Evolutionary conservation across 495 filamentous ascomycete species (phyloP).

Genomic region (Hypoxylon trugodes): DNA sequence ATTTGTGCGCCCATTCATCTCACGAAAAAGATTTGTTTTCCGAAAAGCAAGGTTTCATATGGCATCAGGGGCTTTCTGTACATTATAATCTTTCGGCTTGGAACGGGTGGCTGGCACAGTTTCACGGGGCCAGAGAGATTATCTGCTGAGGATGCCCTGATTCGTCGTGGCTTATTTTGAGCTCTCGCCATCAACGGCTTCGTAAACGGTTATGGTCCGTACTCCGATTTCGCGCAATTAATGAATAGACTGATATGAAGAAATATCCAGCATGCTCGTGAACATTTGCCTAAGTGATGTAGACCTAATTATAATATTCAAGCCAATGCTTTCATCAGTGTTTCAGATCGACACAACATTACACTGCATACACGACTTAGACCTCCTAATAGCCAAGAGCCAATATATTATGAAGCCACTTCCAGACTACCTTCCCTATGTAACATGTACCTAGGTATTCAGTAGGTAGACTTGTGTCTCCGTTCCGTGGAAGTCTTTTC

Average conservation of each 20-base stretch:
- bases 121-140: background rate
- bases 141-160: slow-evolving; percentile 11
- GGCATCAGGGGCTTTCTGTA: slow-evolving; percentile 35
- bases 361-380: no score
- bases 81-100: slow-evolving; percentile 34
- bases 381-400: no score
- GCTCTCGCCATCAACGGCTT: slow-evolving; percentile 10
- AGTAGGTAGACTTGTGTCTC: no score
- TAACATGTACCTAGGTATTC: no score
- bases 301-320: no score
- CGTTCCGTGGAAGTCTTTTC: no score
- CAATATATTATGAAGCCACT: no score
- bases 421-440: no score
- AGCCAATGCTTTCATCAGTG: no score
- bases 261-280: no score
- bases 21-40: slow-evolving; percentile 20
- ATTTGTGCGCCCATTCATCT: slow-evolving; percentile 10
- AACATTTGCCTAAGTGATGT: no score
- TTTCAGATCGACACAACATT: background rate
- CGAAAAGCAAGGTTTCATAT: slow-evolving; percentile 17
- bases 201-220: slow-evolving; percentile 8
- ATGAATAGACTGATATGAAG: slow-evolving; percentile 31
- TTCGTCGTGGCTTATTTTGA: slow-evolving; percentile 3
- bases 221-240: slow-evolving; percentile 15
- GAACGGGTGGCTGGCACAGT: slow-evolving; percentile 21